Percentiles rank a stretch among this genome's conserved stretches.
These are phyloP conservation scores for Solanum pennellii DNA, from an alignment of 257 asterid genomes.

Conservation along the genomic window DNA sequence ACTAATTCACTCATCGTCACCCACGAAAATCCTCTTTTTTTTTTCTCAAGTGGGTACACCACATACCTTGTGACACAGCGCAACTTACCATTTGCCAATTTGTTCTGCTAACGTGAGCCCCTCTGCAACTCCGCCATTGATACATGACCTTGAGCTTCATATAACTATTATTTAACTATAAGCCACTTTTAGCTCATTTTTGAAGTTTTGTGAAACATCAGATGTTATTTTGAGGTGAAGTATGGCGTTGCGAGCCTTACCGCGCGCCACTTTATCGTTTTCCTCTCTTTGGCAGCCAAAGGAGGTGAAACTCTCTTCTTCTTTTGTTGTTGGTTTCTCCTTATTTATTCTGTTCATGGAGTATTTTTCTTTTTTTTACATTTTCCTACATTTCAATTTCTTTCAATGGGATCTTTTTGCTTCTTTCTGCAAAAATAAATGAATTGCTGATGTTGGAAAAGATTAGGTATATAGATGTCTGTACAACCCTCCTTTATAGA, in stretches of 20 bases:
- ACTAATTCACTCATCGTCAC: neutral
- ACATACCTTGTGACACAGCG: neutral
- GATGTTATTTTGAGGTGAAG: constrained; percentile 19
- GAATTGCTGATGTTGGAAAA: neutral
- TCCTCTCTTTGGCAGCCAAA: constrained; percentile 13
- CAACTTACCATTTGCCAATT: neutral
- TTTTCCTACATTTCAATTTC: neutral
- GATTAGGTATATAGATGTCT: neutral
- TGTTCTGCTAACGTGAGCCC: neutral
- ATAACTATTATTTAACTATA: neutral
- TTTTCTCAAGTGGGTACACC: neutral
- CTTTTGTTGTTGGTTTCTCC: neutral
- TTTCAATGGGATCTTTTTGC: neutral
- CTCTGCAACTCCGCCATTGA: neutral
- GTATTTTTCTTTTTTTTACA: neutral
- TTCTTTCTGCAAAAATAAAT: neutral
- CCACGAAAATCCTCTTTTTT: neutral
- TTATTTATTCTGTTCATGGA: neutral
- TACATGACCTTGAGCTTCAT: neutral
- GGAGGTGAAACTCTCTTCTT: constrained; percentile 20
- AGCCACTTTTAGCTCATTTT: too few relatives aligned
- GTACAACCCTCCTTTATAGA: neutral
- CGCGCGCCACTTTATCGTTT: neutral
- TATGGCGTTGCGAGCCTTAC: constrained; percentile 35
- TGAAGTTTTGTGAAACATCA: neutral